These are phyloP conservation scores for Karstenula rhodostoma DNA, from an alignment of 2,329 filamentous ascomycete species.

Conservation along the genomic window DNA sequence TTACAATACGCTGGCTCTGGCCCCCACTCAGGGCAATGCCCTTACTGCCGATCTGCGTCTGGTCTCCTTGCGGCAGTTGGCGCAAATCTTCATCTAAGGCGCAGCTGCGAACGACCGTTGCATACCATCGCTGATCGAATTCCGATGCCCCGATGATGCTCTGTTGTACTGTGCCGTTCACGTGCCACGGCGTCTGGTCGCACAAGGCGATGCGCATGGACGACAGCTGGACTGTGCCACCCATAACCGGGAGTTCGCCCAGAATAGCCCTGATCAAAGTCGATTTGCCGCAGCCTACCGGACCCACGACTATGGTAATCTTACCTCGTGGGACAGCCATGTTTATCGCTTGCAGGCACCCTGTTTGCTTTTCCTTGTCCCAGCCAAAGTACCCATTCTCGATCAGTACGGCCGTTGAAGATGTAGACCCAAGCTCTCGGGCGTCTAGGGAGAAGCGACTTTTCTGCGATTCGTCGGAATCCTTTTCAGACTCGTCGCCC, in stretches of 20 bases:
- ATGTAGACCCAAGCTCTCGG: constrained; percentile 29
- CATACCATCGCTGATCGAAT: constrained; percentile 50
- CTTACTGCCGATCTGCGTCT: constrained; percentile 60
- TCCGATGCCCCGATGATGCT: constrained; percentile 47
- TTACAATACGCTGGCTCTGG: constrained; percentile 60
- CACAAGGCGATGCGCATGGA: constrained; percentile 47
- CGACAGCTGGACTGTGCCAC: constrained; percentile 40
- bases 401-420: constrained; percentile 48
- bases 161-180: constrained; percentile 48
- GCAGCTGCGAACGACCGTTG: constrained; percentile 44
- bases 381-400: constrained; percentile 59
- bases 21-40: constrained; percentile 62
- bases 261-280: constrained; percentile 52
- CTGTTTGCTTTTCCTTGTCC: constrained; percentile 50
- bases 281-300: constrained; percentile 63
- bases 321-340: constrained; percentile 53
- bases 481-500: constrained; percentile 35
- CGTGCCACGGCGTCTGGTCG: constrained; percentile 50
- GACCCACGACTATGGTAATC: constrained; percentile 60
- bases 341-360: constrained; percentile 52
- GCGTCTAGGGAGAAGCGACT: constrained; percentile 31
- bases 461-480: constrained; percentile 35
- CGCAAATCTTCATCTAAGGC: constrained; percentile 46
- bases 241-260: constrained; percentile 44
- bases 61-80: constrained; percentile 44